Conservation (phyloP, 1,284 basidiomycete genomes). For the Rhodotorula glutinis region DNA sequence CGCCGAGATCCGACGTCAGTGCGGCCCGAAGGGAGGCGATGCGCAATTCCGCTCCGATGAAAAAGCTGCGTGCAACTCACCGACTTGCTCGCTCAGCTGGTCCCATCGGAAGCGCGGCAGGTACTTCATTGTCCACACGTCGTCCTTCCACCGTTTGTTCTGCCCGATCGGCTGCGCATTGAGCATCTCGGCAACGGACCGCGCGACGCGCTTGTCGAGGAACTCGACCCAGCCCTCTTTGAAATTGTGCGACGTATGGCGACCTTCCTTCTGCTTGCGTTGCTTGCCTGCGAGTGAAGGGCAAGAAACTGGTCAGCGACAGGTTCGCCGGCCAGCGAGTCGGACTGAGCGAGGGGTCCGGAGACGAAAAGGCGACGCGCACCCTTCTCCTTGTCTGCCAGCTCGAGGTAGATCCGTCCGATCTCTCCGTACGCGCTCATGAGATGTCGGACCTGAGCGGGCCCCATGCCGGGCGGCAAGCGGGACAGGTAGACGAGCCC, state of each 20-base stretch:
- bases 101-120: conserved; percentile 97
- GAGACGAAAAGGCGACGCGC: too few species aligned
- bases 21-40: background rate
- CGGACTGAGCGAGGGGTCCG: conserved; percentile 42
- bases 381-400: conserved; percentile 27
- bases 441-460: conserved; percentile 89
- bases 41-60: background rate
- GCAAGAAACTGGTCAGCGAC: too few species aligned
- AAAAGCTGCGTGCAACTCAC: conserved; percentile 56
- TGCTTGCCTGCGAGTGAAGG: conserved; percentile 70
- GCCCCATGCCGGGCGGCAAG: conserved; percentile 98
- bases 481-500: conserved; percentile 91
- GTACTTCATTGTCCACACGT: conserved; percentile 99
- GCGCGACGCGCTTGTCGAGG: conserved; percentile 83
- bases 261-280: conserved; percentile 69
- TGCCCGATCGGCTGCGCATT: conserved; percentile 93
- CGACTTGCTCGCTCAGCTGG: conserved; percentile 97
- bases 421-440: conserved; percentile 48
- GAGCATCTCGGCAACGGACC: conserved; percentile 87
- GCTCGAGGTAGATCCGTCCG: conserved; percentile 44
- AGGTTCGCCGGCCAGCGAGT: background rate
- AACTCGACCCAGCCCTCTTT: conserved; percentile 99
- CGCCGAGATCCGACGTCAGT: background rate
- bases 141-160: conserved; percentile 85
- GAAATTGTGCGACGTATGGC: conserved; percentile 57